Base-by-base conservation (phyloP, 169 alveolate species). In the Eimeria praecox region DNA sequence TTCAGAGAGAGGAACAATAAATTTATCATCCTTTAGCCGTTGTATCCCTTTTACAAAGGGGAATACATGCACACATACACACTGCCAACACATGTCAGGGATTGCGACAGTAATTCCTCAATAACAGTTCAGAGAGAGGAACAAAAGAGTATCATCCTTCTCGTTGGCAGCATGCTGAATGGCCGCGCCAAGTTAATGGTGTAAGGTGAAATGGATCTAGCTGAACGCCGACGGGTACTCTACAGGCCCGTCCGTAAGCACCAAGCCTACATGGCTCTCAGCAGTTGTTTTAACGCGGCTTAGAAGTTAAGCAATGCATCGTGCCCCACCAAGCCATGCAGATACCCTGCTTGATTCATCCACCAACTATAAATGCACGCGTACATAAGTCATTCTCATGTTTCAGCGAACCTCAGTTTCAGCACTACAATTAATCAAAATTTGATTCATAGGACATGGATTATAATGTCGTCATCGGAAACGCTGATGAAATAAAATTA, bases 201-300 rank as follows among this genome's bases (percentile, higher is more conserved):
- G 77, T 83, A n/a, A 56, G 91, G 91, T 56, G 52, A 83, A 49
- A 22, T 30, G 49, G 49, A 64, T 56, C 54, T 38, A 83, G 77
- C 77, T 24, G 52, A 49, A 54, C 91, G 52, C n/a, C 52, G 40
- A 83, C 56, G 62, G 54, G n/a, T 35, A n/a, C 77, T 44, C 33
- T 9, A 33, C 49, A 30, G 16, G 54, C 75, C 22, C 75, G 20
- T 83, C 46, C 75, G 52, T 1, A 44, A 30, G 64, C 46, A 83
- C 30, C 71, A 83, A n/a, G 54, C 91, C 91, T 56, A 40, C n/a
- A 83, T 83, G 77, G 75, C 71, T 83, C 35, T 83, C 62, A 83
- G 91, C 91, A 83, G 91, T 56, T 83, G 91, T 83, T 83, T 83
- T 83, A 83, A 83, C 91, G 91, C 44, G 54, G 54, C 91, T 30